phyloP scores from a whole-genome alignment of 75 land plant genomes.

The Selaginella moellendorffii region DNA sequence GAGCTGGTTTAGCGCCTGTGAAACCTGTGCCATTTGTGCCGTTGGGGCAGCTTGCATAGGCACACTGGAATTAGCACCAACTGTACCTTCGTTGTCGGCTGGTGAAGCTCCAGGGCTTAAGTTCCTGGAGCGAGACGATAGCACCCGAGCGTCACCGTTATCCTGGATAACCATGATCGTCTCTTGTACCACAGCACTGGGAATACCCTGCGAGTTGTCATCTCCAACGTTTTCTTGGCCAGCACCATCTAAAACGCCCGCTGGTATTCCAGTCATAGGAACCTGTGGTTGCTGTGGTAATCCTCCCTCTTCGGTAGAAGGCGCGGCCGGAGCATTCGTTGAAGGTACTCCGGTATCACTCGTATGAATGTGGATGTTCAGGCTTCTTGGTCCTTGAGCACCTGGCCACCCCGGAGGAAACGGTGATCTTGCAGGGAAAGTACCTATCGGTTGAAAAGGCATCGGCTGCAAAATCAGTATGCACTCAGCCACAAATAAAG shows the following conservation, averaged over 20 bases:
- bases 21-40: background rate
- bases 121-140: constrained; percentile 9
- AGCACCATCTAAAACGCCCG: constrained; percentile 10
- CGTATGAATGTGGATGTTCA: constrained; percentile 38
- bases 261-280: background rate
- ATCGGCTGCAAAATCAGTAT: constrained; percentile 37
- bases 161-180: constrained; percentile 24
- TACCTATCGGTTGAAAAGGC: constrained; percentile 50
- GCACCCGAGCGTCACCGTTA: constrained; percentile 35
- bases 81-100: background rate
- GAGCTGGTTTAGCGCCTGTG: background rate
- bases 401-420: constrained; percentile 27
- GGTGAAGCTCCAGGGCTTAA: background rate
- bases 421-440: constrained; percentile 30
- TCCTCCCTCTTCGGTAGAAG: background rate
- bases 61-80: background rate
- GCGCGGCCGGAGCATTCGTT: background rate
- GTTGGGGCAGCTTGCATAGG: no score
- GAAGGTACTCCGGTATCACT: constrained; percentile 8
- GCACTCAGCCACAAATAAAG: background rate
- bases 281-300: background rate
- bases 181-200: constrained; percentile 15
- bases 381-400: constrained; percentile 37
- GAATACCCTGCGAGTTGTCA: background rate
- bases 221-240: constrained; percentile 12